phyloP scores from a whole-genome alignment of 2,329 filamentous ascomycete genomes.

The Teratosphaeria epicoccoides region DNA sequence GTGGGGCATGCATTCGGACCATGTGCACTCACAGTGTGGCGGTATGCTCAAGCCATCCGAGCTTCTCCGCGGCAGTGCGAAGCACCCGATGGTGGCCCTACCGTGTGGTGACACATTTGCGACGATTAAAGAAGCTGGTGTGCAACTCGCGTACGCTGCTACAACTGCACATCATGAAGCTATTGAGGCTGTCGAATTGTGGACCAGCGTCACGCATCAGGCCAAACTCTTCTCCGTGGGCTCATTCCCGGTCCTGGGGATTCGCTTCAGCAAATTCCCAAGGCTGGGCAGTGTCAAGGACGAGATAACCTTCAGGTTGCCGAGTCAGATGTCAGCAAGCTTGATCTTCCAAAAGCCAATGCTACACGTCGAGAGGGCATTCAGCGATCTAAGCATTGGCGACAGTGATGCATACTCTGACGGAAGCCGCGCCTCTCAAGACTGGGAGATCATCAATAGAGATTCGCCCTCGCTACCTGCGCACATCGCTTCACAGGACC shows the following conservation, averaged over 20 bases:
- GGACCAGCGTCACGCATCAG: constrained; percentile 2
- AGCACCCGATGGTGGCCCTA: constrained; percentile 8
- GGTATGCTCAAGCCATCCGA: not conserved
- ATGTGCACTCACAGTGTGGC: not conserved
- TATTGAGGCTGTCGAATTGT: constrained; percentile 4
- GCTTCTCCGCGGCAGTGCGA: not conserved
- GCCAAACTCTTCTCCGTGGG: constrained; percentile 3
- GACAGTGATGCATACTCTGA: not conserved
- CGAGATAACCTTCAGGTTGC: constrained; percentile 1
- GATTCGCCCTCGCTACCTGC: not conserved
- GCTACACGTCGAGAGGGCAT: not conserved
- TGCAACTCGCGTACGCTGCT: constrained; percentile 7
- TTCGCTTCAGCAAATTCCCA: constrained; percentile 6
- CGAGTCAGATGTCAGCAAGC: constrained; percentile 1
- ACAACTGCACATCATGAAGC: constrained; percentile 2
- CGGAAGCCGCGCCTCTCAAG: not conserved
- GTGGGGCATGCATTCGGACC: constrained; percentile 1
- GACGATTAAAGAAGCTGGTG: constrained; percentile 8
- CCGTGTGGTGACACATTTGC: constrained; percentile 7
- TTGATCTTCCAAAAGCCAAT: constrained; percentile 1
- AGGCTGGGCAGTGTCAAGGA: not conserved
- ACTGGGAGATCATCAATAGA: not conserved
- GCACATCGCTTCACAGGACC: not conserved
- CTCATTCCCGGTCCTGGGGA: constrained; percentile 5
- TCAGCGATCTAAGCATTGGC: not conserved